These are phyloP conservation scores for Fusarium subtropicale DNA, from an alignment of 2,329 filamentous ascomycete species.

Conservation along the genomic window DNA sequence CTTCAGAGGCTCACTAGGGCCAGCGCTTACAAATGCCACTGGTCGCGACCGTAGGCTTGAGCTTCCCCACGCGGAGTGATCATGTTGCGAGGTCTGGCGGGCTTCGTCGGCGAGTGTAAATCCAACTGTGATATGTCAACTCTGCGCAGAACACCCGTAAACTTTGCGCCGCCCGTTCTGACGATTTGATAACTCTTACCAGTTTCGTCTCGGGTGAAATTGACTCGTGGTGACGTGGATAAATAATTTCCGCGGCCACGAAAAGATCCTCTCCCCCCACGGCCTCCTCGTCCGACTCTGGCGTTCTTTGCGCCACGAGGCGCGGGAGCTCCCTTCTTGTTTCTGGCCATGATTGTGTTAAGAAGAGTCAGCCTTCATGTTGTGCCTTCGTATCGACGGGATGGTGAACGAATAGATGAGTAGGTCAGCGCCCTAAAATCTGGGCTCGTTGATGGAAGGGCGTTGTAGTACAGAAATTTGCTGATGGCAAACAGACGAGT, in stretches of 20 bases:
- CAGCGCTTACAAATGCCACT: conserved; percentile 66
- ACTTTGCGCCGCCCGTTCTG: background rate
- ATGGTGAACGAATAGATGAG: background rate
- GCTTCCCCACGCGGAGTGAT: conserved; percentile 54
- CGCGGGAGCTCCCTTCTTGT: conserved; percentile 41
- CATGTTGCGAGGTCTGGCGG: conserved; percentile 60
- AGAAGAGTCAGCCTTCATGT: conserved; percentile 22
- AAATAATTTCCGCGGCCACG: conserved; percentile 27
- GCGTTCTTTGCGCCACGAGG: conserved; percentile 35
- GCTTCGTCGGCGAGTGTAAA: conserved; percentile 60
- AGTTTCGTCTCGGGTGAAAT: conserved; percentile 20
- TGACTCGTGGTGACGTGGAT: conserved; percentile 8
- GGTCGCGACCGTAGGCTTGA: conserved; percentile 62
- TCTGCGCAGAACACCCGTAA: background rate
- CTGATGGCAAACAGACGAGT: conserved; percentile 36
- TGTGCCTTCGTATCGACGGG: background rate
- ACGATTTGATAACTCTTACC: conserved; percentile 23
- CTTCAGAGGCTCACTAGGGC: conserved; percentile 62
- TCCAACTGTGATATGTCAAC: conserved; percentile 36
- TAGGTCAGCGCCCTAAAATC: background rate
- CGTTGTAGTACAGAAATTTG: conserved; percentile 5
- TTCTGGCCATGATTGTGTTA: conserved; percentile 38
- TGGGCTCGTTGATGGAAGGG: conserved; percentile 2
- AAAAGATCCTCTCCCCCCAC: conserved; percentile 27
- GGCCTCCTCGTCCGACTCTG: conserved; percentile 36